Evolutionary conservation across 2,329 filamentous ascomycete species (phyloP), one percentile per base, ranked within the genome.

Genomic region (Pestalotiopsis sp.): DNA sequence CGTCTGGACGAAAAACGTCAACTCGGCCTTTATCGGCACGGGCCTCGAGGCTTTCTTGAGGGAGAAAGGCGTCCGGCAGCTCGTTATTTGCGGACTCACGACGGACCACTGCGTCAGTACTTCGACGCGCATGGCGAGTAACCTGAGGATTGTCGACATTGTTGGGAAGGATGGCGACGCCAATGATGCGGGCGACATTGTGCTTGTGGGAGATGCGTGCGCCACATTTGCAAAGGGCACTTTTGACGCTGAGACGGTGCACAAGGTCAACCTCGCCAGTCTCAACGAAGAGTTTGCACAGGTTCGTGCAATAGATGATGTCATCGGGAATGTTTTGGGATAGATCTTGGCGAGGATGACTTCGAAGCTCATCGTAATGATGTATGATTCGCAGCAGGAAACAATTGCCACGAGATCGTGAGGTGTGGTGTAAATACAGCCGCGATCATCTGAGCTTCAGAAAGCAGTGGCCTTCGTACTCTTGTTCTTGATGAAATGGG

Each of bases 61-160:
- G 4, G 69, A 71, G 2, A 75, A 76, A 14, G 74, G 72, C 0
- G 75, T 84, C 17, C 69, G 78, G 11, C 81, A 83, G 68, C 74
- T 84, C 0, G 68, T 84, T 20, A 72, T 85, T 36, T 76, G 75
- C 2, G 84, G 84, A 0, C 69, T 86, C 68, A 84, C 81, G 3
- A 85, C 84, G 45, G 84, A 85, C 73, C 84, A 86, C 70, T 86
- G 84, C 66, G 83, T 86, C 14, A 84, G 81, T 68, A 86, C 84
- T 4, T 82, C 81, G 2, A 79, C 81, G 27, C 80, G 84, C 7
- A 84, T 85, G 82, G 84, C 84, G 1, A 80, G 76, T 20, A 85
- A 86, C 69, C 67, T 86, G 57, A 78, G 79, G 4, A 81, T 86
- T 17, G 79, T 81, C 56, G 79, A 82, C 69, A 73, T 58, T 11